Evolutionary conservation across 2,329 filamentous ascomycete species (phyloP), one percentile per base, ranked within the genome.

Genomic region (Aureobasidium vineae): DNA sequence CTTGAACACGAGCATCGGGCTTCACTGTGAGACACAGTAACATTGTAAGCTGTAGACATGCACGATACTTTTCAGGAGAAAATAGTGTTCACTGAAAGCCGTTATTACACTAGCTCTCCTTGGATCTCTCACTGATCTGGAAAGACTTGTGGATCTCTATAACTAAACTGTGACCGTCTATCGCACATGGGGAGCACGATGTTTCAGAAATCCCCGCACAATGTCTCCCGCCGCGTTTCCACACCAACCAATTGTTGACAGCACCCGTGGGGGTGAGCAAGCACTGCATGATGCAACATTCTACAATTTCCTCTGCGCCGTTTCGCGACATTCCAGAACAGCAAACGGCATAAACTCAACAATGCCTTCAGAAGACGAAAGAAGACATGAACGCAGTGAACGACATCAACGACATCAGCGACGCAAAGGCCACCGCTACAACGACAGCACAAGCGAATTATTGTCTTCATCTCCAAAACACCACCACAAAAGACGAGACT

Each of bases 361-460:
- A 5, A 64, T 64, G 61, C 47, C 61, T n/a, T 23, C 19, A 40
- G 21, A 74, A 74, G 38, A 73, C 36, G 54, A 59, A n/a, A 40
- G 23, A n/a, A 10, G 23, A 36, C 33, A 36, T 71, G 72, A 23
- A 71, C 72, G 23, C 70, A 43, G 11, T 70, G 71, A 26, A 70
- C 72, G 23, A 70, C 74, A 16, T 70, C 74, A 50, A 57, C 70
- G 33, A 11, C 33, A 36, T 36, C 33, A 73, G 43, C 68, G 72
- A 38, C 65, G 74, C 64, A 68, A 73, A 61, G 73, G 74, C 21
- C 75, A 77, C 68, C 75, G 75, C 43, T 71, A 75, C 19, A 72
- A 69, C 23, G 75, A 77, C 69, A 77, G 75, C 69, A 72, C 74
- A 53, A 73, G 75, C 63, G 72, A 67, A 69, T 36, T 41, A n/a